Evolutionary conservation across 1,284 basidiomycete species (phyloP).

Genomic region (Ustilago bromivora): DNA sequence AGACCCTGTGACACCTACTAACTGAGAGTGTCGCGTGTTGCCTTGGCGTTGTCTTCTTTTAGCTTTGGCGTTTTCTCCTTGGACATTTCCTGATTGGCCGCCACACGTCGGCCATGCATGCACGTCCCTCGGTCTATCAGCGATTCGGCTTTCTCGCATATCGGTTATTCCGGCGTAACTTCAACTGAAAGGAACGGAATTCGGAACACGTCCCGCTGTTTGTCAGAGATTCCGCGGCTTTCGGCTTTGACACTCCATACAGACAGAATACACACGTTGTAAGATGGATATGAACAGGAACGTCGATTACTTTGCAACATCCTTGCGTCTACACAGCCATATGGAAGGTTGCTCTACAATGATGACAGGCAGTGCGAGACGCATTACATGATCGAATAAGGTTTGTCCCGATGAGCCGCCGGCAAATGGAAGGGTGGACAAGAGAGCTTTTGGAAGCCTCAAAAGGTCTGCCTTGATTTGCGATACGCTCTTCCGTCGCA

Average conservation of each 20-base stretch:
- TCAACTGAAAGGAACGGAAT: constrained; percentile 8
- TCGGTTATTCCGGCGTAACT: too few species aligned
- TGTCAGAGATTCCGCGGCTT: not conserved
- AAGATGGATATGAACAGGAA: too few species aligned
- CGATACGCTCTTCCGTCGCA: constrained; percentile 26
- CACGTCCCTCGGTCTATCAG: too few species aligned
- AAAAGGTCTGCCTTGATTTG: constrained; percentile 20
- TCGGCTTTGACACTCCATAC: not conserved
- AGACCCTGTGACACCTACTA: too few species aligned
- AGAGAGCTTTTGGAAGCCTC: not conserved
- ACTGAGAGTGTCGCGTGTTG: too few species aligned
- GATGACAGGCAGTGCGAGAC: constrained; percentile 23
- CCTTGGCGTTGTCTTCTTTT: too few species aligned
- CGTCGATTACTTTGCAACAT: not conserved
- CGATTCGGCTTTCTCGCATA: too few species aligned
- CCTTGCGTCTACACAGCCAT: constrained; percentile 40
- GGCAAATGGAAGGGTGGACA: not conserved
- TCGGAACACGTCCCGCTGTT: constrained; percentile 6
- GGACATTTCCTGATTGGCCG: too few species aligned
- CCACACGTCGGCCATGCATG: too few species aligned
- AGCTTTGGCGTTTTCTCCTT: too few species aligned
- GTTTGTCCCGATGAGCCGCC: not conserved
- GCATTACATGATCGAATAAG: not conserved
- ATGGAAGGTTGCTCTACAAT: constrained; percentile 31
- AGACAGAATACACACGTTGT: too few species aligned